phyloP scores from a whole-genome alignment of 345 rosid genomes.

The Cardamine occulta region DNA sequence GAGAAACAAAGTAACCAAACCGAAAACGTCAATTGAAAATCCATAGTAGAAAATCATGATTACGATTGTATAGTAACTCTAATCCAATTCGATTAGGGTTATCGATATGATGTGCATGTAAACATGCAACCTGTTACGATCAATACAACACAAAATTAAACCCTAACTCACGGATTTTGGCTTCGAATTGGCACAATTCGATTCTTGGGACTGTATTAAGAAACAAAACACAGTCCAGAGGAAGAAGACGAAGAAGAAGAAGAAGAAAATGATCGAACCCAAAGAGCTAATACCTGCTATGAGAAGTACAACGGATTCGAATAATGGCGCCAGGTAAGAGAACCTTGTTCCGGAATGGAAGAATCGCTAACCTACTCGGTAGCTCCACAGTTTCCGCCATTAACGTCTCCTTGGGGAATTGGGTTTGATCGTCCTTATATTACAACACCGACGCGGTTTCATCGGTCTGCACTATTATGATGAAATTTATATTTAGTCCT shows the following conservation, averaged over 20 bases:
- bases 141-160: not conserved
- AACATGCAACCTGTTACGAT: not conserved
- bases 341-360: slow-evolving; percentile 95
- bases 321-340: slow-evolving; percentile 98
- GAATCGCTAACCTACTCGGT: slow-evolving; percentile 89
- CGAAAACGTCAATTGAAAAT: not conserved
- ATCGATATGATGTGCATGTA: not conserved
- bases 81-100: slow-evolving; percentile 1
- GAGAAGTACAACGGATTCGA: slow-evolving; percentile 98
- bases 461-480: slow-evolving; percentile 18
- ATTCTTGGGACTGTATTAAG: not conserved
- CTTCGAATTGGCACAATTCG: not conserved
- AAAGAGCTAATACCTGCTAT: slow-evolving; percentile 63
- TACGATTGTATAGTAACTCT: not conserved
- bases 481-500: slow-evolving; percentile 12
- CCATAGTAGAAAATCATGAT: not conserved
- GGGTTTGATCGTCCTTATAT: slow-evolving; percentile 31
- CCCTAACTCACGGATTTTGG: slow-evolving; percentile 19
- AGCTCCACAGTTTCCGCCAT: slow-evolving; percentile 98
- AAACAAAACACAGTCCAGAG: slow-evolving; percentile 17
- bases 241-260: slow-evolving; percentile 9
- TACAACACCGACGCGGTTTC: slow-evolving; percentile 30
- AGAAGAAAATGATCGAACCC: not conserved
- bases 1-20: slow-evolving; percentile 31
- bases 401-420: slow-evolving; percentile 7